phyloP scores from a whole-genome alignment of 768 basidiomycete species.

The Mycena rebaudengoi region DNA sequence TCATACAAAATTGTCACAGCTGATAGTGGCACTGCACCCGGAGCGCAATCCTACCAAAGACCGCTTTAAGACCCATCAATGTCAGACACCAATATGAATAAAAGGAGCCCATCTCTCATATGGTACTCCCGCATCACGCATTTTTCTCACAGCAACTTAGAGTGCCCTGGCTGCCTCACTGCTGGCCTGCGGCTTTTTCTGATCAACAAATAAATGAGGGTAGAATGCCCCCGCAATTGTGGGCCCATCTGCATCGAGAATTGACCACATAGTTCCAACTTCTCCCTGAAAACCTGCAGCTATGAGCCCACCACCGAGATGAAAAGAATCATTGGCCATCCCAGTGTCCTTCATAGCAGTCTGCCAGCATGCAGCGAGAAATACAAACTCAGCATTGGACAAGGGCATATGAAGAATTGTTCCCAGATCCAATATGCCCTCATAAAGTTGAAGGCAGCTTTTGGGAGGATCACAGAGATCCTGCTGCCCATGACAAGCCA shows the following conservation, averaged over 20 bases:
- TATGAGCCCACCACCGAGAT: too few species aligned
- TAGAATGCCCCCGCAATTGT: background rate
- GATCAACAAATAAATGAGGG: background rate
- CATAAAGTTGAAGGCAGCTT: background rate
- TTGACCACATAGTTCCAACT: background rate
- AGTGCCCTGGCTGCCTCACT: background rate
- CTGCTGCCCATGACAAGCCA: background rate
- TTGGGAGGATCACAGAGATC: background rate
- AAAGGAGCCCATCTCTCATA: background rate
- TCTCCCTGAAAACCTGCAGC: background rate
- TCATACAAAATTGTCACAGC: too few species aligned
- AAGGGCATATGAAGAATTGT: background rate
- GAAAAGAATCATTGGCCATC: background rate
- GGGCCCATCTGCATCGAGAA: background rate
- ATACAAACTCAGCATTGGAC: background rate
- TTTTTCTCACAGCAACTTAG: background rate
- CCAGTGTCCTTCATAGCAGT: background rate
- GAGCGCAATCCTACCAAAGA: too few species aligned
- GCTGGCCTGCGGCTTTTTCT: background rate
- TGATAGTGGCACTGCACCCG: too few species aligned
- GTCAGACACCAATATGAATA: too few species aligned
- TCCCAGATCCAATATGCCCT: background rate
- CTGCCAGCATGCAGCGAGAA: background rate
- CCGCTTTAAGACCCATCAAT: too few species aligned
- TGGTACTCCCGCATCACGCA: background rate